These are phyloP conservation scores for Pleurotus tuber-regium DNA, from an alignment of 768 basidiomycete genomes.

Conservation along the genomic window DNA sequence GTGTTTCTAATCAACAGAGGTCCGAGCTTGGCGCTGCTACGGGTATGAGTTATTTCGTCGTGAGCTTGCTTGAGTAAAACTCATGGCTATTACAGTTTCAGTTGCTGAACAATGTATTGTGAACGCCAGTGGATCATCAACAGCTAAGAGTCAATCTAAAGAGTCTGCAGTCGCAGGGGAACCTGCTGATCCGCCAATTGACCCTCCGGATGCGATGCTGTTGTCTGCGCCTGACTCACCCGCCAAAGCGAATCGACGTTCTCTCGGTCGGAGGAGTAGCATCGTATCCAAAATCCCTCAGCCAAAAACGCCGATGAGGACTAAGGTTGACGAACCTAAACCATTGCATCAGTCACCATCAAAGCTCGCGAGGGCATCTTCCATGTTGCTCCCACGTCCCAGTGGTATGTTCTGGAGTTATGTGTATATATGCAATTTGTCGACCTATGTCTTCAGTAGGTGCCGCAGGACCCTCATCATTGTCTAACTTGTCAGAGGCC, in stretches of 20 bases:
- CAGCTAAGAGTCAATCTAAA: too few species aligned
- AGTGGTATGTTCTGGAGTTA: constrained; percentile 28
- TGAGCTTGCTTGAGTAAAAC: too few species aligned
- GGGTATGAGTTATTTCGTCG: too few species aligned
- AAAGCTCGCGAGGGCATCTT: constrained; percentile 30
- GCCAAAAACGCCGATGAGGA: constrained; percentile 24
- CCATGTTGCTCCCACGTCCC: constrained; percentile 25
- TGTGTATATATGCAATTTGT: too few species aligned
- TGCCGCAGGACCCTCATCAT: constrained; percentile 37
- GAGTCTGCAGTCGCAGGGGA: not conserved
- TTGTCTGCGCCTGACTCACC: not conserved
- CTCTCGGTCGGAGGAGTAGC: constrained; percentile 17
- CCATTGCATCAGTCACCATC: constrained; percentile 27
- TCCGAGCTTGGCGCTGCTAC: constrained; percentile 17
- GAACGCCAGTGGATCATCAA: too few species aligned
- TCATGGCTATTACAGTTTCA: too few species aligned
- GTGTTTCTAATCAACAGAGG: constrained; percentile 29
- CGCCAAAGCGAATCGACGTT: constrained; percentile 1
- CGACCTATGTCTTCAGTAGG: constrained; percentile 16
- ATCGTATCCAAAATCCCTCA: constrained; percentile 21
- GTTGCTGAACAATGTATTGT: too few species aligned
- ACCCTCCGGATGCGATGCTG: constrained; percentile 1
- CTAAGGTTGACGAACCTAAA: constrained; percentile 14
- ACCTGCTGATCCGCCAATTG: not conserved
- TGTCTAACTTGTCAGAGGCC: constrained; percentile 66